Conservation (phyloP, 1,284 basidiomycete species). For the Cryptococcus sp. region DNA sequence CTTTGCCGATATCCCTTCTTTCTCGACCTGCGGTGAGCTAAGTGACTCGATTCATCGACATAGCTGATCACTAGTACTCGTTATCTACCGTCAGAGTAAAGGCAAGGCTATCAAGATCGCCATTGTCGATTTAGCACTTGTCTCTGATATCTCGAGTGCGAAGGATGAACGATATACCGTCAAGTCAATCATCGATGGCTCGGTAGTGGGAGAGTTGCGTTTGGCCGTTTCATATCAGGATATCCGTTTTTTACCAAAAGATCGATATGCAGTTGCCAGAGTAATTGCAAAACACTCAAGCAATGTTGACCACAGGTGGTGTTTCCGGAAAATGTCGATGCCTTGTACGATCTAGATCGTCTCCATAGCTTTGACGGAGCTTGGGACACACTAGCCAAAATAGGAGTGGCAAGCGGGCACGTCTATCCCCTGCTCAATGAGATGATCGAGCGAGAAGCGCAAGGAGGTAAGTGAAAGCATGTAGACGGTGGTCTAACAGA, state of each 20-base stretch:
- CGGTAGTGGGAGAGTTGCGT: conserved; percentile 30
- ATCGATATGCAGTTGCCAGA: conserved; percentile 7
- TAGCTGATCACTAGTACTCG: conserved; percentile 3
- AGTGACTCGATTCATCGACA: not conserved
- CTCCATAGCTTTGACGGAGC: conserved; percentile 10
- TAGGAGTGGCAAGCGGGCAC: conserved; percentile 17
- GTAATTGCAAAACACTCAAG: not conserved
- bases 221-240: conserved; percentile 22
- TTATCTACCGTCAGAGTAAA: conserved; percentile 8
- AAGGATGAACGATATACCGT: conserved; percentile 32
- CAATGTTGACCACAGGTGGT: not conserved
- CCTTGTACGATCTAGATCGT: conserved; percentile 11
- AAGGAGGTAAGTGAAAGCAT: conserved; percentile 5
- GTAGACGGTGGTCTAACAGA: not conserved
- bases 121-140: conserved; percentile 20
- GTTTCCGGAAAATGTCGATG: not conserved
- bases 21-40: conserved; percentile 22
- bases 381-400: conserved; percentile 7
- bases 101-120: conserved; percentile 11
- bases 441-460: conserved; percentile 17
- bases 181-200: conserved; percentile 9
- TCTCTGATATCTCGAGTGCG: conserved; percentile 12
- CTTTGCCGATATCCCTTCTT: conserved; percentile 16
- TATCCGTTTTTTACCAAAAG: conserved; percentile 10
- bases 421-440: conserved; percentile 13